Evolutionary conservation across 129 eudicot genomes (phyloP).

Genomic region (Heracleum sosnowskyi): DNA sequence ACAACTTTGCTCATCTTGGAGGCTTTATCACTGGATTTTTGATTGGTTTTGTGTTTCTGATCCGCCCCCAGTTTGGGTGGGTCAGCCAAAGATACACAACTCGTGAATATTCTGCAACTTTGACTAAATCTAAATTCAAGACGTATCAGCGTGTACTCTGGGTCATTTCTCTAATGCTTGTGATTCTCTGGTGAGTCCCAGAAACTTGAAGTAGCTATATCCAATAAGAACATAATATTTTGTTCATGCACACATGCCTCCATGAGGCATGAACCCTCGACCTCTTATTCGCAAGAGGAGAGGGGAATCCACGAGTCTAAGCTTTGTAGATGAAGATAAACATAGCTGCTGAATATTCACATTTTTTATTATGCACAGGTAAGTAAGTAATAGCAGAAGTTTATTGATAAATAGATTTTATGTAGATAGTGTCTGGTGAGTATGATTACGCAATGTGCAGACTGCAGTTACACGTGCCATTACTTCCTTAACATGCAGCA

Average conservation of each 20-base stretch:
- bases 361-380: background rate
- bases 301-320: background rate
- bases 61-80: constrained; percentile 87
- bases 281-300: background rate
- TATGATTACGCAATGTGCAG: background rate
- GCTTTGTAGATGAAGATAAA: background rate
- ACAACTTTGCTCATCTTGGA: constrained; percentile 95
- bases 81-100: constrained; percentile 54
- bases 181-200: constrained; percentile 64
- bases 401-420: background rate
- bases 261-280: background rate
- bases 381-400: background rate
- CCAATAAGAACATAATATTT: background rate
- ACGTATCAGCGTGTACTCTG: constrained; percentile 55
- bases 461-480: background rate
- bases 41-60: constrained; percentile 86
- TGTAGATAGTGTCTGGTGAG: background rate
- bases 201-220: background rate
- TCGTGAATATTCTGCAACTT: constrained; percentile 29
- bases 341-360: background rate
- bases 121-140: constrained; percentile 55
- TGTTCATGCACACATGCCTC: background rate
- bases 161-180: constrained; percentile 60
- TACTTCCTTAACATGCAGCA: background rate
- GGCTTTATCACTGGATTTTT: constrained; percentile 81